A percentile compares a stretch with the other conserved stretches of the same genome.
Conservation (phyloP, 208 protist species). For the Wallacemonas rigidus region DNA sequence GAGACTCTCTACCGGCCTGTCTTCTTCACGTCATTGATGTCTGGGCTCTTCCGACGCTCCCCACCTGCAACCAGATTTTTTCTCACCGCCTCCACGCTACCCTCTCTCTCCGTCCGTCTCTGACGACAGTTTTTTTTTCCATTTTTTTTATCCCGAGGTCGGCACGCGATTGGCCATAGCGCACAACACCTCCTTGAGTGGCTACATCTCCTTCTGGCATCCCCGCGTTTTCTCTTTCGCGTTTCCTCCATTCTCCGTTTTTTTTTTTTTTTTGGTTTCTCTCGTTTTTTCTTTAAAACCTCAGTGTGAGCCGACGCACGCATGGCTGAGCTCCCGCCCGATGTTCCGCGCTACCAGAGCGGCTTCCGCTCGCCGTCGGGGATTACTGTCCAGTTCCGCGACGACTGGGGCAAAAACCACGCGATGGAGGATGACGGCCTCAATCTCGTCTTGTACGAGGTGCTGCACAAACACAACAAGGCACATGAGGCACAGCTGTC, state of each 20-base stretch:
- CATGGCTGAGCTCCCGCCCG: conserved; percentile 35
- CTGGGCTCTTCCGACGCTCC: no score
- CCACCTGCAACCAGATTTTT: no score
- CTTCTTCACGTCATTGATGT: no score
- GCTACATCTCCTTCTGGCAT: no score
- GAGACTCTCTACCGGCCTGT: no score
- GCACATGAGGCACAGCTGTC: conserved; percentile 67
- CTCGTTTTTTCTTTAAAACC: conserved; percentile 2
- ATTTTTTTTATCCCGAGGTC: neutral
- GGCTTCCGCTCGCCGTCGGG: conserved; percentile 65
- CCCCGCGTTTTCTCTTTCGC: neutral
- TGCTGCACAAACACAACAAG: conserved; percentile 88
- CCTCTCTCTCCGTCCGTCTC: no score
- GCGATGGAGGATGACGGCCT: conserved; percentile 85
- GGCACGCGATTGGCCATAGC: no score
- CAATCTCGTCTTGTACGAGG: conserved; percentile 76
- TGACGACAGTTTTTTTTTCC: neutral
- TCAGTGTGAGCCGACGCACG: conserved; percentile 5
- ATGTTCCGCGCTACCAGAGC: conserved; percentile 44
- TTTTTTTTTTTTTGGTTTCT: conserved; percentile 20
- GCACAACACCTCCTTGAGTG: no score
- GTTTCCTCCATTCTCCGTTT: neutral
- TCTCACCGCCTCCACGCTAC: no score
- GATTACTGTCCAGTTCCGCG: conserved; percentile 61
- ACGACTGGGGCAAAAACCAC: conserved; percentile 82